Evolutionary conservation across 345 rosid species (phyloP), one percentile per base, ranked within the genome.

Genomic region (Arabidopsis thaliana): DNA sequence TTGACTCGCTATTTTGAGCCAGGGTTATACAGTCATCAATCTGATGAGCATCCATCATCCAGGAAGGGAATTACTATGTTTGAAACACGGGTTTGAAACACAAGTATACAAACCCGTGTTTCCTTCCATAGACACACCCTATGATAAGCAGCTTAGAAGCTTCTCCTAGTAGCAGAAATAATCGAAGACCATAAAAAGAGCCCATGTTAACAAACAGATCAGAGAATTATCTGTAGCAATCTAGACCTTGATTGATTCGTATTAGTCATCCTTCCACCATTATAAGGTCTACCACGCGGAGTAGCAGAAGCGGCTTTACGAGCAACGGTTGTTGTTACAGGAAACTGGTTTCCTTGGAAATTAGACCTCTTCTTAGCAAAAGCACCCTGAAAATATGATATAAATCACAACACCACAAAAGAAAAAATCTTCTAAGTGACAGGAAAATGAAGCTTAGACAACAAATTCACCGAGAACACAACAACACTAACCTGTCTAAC

Each of bases 341-440:
- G 91, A 79, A 93, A 91, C 33, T 80, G 91, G 25, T 82, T 89
- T 40, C 87, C 83, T 71, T 73, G 87, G 73, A 87, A 85, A 77
- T 74, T 84, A 60, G 93, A 82, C 84, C 97, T 87, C 71, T 87
- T 91, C 75, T 82, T 83, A 38, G 96, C 98, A 72, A 91, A 82
- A 66, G 82, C 84, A 6, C 93, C 97, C 97, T 93, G 85, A 62
- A 36, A 67, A 42, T 5, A 59, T 25, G 41, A 42, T 38, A 41
- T 2, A 67, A 33, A 12, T 67, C 53, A 72, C 8, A 59, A 67
- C 49, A 45, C 41, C 7, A 48, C 10, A 20, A 13, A 4, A 8
- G 10, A 23, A 9, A 34, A 23, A 5, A 28, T 2, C 32, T 28
- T 28, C 13, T 5, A 45, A 38, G 4, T 13, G 34, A 25, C 3